Evolutionary conservation across 495 filamentous ascomycete genomes (phyloP).

Genomic region (Neurospora sublineolata): DNA sequence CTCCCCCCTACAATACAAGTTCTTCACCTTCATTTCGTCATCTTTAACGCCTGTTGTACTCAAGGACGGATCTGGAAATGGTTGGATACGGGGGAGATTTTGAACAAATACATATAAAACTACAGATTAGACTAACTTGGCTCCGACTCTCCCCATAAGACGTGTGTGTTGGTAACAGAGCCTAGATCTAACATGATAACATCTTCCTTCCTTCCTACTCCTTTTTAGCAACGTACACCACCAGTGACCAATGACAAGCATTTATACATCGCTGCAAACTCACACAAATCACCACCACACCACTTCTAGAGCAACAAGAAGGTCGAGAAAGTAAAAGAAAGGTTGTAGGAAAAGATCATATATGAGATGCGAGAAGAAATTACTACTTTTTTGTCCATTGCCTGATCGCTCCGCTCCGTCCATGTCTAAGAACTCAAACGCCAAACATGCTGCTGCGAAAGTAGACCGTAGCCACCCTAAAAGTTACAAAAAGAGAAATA

Average conservation of each 20-base stretch:
- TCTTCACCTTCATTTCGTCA: no score
- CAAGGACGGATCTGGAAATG: no score
- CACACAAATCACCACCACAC: background rate
- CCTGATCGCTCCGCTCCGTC: background rate
- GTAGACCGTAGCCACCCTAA: background rate
- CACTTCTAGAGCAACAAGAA: background rate
- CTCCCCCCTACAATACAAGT: no score
- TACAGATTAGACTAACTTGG: background rate
- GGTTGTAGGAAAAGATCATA: background rate
- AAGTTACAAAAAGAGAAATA: background rate
- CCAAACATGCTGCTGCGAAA: constrained; percentile 16
- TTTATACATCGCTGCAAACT: background rate
- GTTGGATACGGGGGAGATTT: background rate
- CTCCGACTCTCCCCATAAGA: background rate
- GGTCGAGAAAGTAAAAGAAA: background rate
- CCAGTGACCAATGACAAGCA: background rate
- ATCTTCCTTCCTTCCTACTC: background rate
- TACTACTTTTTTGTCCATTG: background rate
- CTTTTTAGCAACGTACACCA: background rate
- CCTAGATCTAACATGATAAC: background rate
- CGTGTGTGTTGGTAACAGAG: background rate
- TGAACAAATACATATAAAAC: background rate
- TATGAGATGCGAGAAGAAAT: background rate
- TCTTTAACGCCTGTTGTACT: no score
- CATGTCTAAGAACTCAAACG: constrained; percentile 4